Evolutionary conservation across 1,284 basidiomycete genomes (phyloP).

Genomic region (Cutaneotrichosporon dermatis): DNA sequence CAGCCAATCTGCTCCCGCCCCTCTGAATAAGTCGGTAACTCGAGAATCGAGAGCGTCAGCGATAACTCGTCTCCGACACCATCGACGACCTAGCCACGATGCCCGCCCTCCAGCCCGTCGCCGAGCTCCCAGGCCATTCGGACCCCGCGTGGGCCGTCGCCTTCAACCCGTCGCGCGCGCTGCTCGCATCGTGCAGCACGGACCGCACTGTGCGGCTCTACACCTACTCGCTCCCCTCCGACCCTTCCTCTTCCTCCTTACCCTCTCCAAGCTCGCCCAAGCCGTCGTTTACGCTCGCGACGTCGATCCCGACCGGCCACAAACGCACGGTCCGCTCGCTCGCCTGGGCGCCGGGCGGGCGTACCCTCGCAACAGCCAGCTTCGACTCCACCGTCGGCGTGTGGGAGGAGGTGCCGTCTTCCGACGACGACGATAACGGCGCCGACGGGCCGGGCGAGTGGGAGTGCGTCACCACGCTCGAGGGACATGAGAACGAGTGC

Average conservation of each 20-base stretch:
- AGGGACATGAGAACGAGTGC: conserved; percentile 97
- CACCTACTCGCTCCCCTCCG: conserved; percentile 55
- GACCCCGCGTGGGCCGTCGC: conserved; percentile 84
- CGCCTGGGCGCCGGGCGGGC: conserved; percentile 85
- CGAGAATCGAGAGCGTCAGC: too few species aligned
- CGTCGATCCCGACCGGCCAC: conserved; percentile 75
- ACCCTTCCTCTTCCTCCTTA: conserved; percentile 22
- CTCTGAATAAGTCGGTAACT: too few species aligned
- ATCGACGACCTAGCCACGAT: not conserved
- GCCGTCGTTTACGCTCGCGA: conserved; percentile 56
- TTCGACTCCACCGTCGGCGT: conserved; percentile 92
- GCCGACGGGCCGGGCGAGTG: conserved; percentile 49
- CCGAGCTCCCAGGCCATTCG: conserved; percentile 60
- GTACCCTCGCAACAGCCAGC: conserved; percentile 84
- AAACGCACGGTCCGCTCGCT: conserved; percentile 83
- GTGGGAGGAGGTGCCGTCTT: conserved; percentile 66
- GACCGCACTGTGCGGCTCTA: conserved; percentile 89
- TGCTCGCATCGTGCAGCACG: conserved; percentile 88
- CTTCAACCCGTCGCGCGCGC: conserved; percentile 80
- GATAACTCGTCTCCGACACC: not conserved
- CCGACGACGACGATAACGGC: too few species aligned
- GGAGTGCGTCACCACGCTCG: conserved; percentile 68
- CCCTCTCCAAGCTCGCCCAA: conserved; percentile 24
- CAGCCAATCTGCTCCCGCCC: too few species aligned
- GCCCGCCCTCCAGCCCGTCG: conserved; percentile 15